Base-by-base conservation (phyloP, 148 eudicot species). In the Camellia granthamiana region DNA sequence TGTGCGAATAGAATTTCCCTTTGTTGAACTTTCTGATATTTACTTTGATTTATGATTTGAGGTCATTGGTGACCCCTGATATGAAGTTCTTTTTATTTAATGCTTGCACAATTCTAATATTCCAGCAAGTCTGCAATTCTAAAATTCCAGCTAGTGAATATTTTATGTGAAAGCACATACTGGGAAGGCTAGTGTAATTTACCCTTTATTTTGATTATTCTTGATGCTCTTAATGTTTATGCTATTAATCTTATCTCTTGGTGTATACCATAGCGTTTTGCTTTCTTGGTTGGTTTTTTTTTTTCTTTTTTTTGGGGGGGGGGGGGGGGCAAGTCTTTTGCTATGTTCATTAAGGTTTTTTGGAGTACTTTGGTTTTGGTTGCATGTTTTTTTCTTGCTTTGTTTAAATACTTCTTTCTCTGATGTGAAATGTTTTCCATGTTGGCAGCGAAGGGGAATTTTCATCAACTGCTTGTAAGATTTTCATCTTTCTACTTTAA, bases 371-470 rank as follows among this genome's bases (percentile, higher is more conserved):
- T 54, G 15, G 15, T 64, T 55, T 52, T 30, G n/a, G 7, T 41
- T 8, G 21, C 19, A 51, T 30, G 49, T 51, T 18, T 38, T 30
- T 15, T n/a, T 43, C 38, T 46, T n/a, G 10, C 68, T 46, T 10
- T 11, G 56, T 44, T 68, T 19, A 30, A 44, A 18, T 11, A 19
- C 47, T 18, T 14, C 49, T 74, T 42, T 42, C 21, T 60, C 81
- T 86, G 75, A 84, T 44, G 76, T 82, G 23, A 77, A 64, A 5
- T 43, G 52, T 76, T 78, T 79, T 56, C 38, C 54, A 12, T 77
- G 58, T 81, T 79, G 85, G 84, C 94, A 94, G 98, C 67, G 98
- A 94, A 69, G 90, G 89, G 46, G 97, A 94, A 58, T 87, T 89
- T 76, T 75, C 92, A 58, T 78, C 95, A 59, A 82, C 80, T 84